A percentile compares a stretch with the other conserved stretches of the same genome.
Conservation (phyloP, 1,284 basidiomycete species). For the Microstroma glucosiphilum region DNA sequence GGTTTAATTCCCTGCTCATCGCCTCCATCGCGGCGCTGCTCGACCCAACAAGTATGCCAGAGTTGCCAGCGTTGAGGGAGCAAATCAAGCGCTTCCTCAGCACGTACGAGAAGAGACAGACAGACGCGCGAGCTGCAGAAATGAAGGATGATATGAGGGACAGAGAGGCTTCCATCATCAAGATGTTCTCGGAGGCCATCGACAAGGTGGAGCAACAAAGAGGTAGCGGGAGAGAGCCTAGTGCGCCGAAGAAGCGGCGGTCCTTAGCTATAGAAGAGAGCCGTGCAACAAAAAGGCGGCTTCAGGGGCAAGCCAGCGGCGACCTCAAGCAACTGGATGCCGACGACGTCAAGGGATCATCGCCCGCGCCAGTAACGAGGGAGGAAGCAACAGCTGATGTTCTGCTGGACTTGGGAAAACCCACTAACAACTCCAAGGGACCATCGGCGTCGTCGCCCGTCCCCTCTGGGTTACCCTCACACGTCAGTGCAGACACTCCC, state of each 20-base stretch:
- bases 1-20: constrained; percentile 39
- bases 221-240: background rate
- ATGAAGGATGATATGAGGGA: constrained; percentile 36
- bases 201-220: constrained; percentile 23
- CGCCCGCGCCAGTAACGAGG: background rate
- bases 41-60: constrained; percentile 22
- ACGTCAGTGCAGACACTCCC: constrained; percentile 51
- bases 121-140: constrained; percentile 12
- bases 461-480: background rate
- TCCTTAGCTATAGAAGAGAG: background rate
- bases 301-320: background rate
- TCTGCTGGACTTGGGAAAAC: constrained; percentile 31
- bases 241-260: background rate
- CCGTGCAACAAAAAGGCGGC: background rate
- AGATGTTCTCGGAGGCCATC: constrained; percentile 27
- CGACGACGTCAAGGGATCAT: background rate
- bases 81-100: constrained; percentile 28
- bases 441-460: constrained; percentile 67
- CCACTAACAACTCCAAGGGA: constrained; percentile 78
- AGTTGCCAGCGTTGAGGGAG: constrained; percentile 27
- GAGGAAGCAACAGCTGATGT: constrained; percentile 10
- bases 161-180: constrained; percentile 31
- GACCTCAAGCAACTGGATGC: background rate
- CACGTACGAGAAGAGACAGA: constrained; percentile 10
- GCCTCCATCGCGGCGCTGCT: constrained; percentile 36